A percentile compares a stretch with the other conserved stretches of the same genome.
phyloP scores from a whole-genome alignment of 2,329 filamentous ascomycete genomes.

The Xylaria sp. region DNA sequence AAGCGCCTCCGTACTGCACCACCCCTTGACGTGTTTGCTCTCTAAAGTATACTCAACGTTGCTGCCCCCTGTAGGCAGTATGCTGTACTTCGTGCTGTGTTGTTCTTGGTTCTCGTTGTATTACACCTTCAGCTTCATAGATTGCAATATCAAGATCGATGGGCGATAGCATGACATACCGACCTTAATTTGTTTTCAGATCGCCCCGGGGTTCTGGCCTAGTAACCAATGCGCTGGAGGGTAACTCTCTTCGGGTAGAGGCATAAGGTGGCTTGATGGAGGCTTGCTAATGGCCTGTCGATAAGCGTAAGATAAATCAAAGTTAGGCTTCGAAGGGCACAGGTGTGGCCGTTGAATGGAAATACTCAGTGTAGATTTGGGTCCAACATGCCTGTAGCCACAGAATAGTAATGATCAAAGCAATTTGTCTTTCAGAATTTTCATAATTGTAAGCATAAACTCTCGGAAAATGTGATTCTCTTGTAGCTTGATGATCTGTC shows the following conservation, averaged over 20 bases:
- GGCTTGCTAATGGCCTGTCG: background rate
- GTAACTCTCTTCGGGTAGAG: conserved; percentile 5
- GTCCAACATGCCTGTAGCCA: background rate
- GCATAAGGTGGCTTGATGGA: conserved; percentile 12
- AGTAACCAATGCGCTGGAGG: background rate
- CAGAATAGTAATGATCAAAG: background rate
- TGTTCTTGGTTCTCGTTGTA: conserved; percentile 1
- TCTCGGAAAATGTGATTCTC: background rate
- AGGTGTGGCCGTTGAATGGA: background rate
- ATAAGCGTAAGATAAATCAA: background rate
- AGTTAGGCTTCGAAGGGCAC: background rate
- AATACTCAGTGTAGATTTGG: background rate
- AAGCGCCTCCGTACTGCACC: background rate
- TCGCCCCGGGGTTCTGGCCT: background rate
- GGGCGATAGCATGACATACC: background rate
- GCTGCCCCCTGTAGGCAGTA: background rate
- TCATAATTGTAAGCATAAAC: background rate
- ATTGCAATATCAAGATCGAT: background rate
- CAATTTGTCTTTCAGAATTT: too few relatives aligned
- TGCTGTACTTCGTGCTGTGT: conserved; percentile 3
- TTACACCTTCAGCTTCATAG: background rate
- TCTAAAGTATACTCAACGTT: background rate
- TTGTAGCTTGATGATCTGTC: background rate
- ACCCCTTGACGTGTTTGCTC: background rate
- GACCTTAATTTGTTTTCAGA: background rate